Evolutionary conservation across 2,329 filamentous ascomycete species (phyloP), one percentile per base, ranked within the genome.

Genomic region (Paecilomyces dactylethromorphus): DNA sequence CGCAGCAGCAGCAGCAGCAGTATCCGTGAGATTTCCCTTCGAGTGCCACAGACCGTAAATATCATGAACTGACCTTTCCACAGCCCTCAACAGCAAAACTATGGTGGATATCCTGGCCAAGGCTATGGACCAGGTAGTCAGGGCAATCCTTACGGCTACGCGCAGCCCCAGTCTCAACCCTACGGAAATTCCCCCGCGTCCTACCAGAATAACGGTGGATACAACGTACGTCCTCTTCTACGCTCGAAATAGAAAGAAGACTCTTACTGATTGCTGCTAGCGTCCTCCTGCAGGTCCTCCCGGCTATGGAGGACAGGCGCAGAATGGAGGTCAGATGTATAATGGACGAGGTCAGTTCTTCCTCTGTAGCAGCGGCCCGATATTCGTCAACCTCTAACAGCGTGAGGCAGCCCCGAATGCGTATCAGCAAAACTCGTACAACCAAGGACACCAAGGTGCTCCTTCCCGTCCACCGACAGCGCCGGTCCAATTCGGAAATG

Each of bases 401-500:
- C 60, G 7, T 60, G 52, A 58, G 60, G 65, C 65, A 32, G 65
- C 67, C 56, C 62, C 66, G 13, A 74, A 76, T 10, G 69, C 69
- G 60, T 79, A 79, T 68, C 78, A n/a, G n/a, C n/a, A 81, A 57
- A 84, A 84, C 69, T 77, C 79, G 54, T 85, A 84, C 73, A 74
- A 76, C 58, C 82, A 87, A 59, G 83, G 82, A 61, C 83, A 83
- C 65, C 80, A 80, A 58, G 71, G 71, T 64, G 84, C 78, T 8
- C 89, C 90, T 55, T 81, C 86, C 1, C 84, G 87, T 56, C 90
- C 90, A 7, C 88, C 89, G 18, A 72, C 80, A 59, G 78, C 82
- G 57, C 81, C 87, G 63, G 89, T 92, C 71, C 80, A 83, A 62
- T 94, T 94, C 69, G 90, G 92, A 58, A 81, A 87, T 61, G 92